Percentiles rank a stretch among this genome's conserved stretches.
phyloP scores from a whole-genome alignment of 192 early-diverging fungal genomes.

The Allomyces macrogynus region DNA sequence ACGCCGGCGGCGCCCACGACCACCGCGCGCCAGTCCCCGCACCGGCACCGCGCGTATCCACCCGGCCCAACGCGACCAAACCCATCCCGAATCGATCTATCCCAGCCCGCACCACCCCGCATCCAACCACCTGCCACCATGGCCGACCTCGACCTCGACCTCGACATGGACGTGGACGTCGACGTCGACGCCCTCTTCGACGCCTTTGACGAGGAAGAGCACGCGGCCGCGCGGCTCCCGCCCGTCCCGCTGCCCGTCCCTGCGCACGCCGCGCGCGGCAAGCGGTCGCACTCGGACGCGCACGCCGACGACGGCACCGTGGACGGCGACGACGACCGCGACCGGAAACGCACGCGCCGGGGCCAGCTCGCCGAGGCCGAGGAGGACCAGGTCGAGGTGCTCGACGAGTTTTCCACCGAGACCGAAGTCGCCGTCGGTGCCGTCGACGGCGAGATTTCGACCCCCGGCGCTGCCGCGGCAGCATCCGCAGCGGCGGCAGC shows the following conservation, averaged over 20 bases:
- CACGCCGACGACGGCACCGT: background rate
- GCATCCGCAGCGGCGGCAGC: background rate
- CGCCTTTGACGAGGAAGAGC: background rate
- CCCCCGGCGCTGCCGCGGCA: background rate
- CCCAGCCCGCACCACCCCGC: too few relatives aligned
- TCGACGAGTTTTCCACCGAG: background rate
- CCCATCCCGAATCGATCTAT: too few relatives aligned
- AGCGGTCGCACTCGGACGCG: background rate
- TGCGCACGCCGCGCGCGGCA: background rate
- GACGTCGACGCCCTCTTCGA: background rate
- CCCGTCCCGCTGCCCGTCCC: background rate
- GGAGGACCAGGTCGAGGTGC: background rate
- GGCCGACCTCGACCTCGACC: too few relatives aligned
- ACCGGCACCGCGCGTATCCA: background rate
- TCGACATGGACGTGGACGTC: background rate
- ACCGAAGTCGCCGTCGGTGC: background rate
- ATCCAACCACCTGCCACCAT: too few relatives aligned
- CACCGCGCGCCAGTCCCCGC: too few relatives aligned
- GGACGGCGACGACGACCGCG: background rate
- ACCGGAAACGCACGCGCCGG: background rate
- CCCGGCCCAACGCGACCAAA: too few relatives aligned
- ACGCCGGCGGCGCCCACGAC: too few relatives aligned
- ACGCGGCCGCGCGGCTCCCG: background rate
- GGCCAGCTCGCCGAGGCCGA: background rate
- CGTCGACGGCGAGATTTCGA: background rate